Base-by-base conservation (phyloP, 2,329 filamentous ascomycete species). In the Neonectria neomacrospora region DNA sequence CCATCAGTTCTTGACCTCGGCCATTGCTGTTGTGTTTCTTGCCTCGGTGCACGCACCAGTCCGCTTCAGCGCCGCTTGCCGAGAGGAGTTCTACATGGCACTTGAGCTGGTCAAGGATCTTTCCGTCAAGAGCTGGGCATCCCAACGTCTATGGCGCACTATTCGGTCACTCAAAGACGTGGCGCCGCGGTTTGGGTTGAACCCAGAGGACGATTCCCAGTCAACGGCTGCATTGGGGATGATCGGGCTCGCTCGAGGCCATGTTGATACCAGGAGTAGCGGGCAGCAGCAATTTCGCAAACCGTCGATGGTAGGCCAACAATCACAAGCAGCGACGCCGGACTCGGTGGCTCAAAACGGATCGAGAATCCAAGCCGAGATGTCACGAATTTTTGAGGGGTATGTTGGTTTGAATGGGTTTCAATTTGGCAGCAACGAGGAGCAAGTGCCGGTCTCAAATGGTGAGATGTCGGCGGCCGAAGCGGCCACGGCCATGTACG, bases 71-170 rank as follows among this genome's bases (percentile, higher is more conserved):
- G 81, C 85, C 10, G 78, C 83, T 23, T 93, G 90, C 67, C 85
- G 91, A 18, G 87, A 91, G 47, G 91, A 94, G 76, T 94, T 94
- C 73, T 93, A 93, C 79, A 88, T 91, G 83, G 91, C 90, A 0
- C 84, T 94, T 1, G 90, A 93, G 57, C 81, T 94, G 3, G 87
- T 94, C 41, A 90, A 91, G 65, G 89, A 90, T 58, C 83, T 94
- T 58, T 91, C 89, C 3, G 86, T 87, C 30, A 89, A 90, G 71
- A 91, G 88, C 26, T 92, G 87, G 80, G 88, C 93, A 2, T 90
- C 88, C 6, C 89, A 91, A 69, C 84, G 91, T 1, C 80, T 94
- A 1, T 94, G 91, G 91, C 86, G 86, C 66, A 92, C 89, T 0
- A 88, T 93, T 55, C 84, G 85, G 45, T 87, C 88, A 0, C 83